A percentile compares a stretch with the other conserved stretches of the same genome.
These are phyloP conservation scores for Phialophora tarda DNA, from an alignment of 2,329 filamentous ascomycete species.

Conservation along the genomic window DNA sequence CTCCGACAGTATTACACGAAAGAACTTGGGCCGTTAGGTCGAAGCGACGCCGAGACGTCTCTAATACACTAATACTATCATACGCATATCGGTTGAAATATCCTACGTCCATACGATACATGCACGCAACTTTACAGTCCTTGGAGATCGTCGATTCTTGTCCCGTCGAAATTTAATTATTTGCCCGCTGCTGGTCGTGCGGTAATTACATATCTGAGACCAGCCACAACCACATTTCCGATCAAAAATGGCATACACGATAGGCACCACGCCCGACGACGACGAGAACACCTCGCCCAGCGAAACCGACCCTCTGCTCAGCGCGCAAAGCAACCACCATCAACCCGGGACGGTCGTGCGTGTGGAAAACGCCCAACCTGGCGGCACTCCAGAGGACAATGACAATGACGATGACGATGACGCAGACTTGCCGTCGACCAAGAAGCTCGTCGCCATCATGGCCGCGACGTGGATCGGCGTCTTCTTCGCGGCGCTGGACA, in stretches of 20 bases:
- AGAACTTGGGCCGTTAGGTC: background rate
- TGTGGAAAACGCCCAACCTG: background rate
- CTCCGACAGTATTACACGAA: background rate
- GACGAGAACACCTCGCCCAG: constrained; percentile 5
- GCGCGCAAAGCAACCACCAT: constrained; percentile 8
- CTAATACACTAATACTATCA: no score
- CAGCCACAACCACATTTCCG: background rate
- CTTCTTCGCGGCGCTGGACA: constrained; percentile 69
- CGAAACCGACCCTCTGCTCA: constrained; percentile 34
- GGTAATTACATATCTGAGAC: background rate
- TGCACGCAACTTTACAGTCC: no score
- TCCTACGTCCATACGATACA: background rate
- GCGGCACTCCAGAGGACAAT: background rate
- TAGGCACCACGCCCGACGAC: constrained; percentile 1
- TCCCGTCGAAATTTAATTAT: no score
- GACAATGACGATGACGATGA: constrained; percentile 25
- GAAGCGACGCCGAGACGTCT: background rate
- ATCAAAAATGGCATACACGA: constrained; percentile 15
- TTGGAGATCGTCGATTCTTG: no score
- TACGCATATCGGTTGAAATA: background rate
- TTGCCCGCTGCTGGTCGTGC: background rate
- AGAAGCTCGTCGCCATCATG: constrained; percentile 56
- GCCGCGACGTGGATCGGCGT: constrained; percentile 59
- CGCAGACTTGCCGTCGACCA: constrained; percentile 54
- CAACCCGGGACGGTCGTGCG: constrained; percentile 3